phyloP scores from a whole-genome alignment of 2,329 filamentous ascomycete species.

The Raffaelea deltoideospora region DNA sequence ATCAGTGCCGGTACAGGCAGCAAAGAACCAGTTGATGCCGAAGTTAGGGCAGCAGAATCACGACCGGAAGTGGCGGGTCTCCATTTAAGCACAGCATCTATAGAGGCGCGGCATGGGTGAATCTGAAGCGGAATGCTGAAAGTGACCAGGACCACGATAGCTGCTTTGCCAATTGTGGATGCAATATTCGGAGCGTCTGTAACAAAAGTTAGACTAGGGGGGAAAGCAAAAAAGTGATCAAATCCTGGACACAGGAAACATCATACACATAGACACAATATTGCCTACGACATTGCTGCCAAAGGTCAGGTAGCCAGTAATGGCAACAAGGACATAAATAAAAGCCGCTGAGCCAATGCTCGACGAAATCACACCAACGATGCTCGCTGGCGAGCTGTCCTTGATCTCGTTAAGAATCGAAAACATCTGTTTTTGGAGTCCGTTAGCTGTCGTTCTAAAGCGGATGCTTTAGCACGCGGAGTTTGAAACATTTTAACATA shows the following conservation, averaged over 20 bases:
- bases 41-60: constrained; percentile 21
- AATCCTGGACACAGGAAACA: too few species aligned
- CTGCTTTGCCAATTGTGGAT: constrained; percentile 84
- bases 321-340: constrained; percentile 80
- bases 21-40: constrained; percentile 26
- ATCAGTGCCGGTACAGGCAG: constrained; percentile 21
- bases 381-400: constrained; percentile 62
- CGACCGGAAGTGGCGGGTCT: constrained; percentile 33
- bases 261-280: constrained; percentile 83
- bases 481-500: constrained; percentile 22
- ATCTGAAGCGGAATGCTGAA: constrained; percentile 94
- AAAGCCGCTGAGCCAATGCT: constrained; percentile 81
- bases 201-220: neutral
- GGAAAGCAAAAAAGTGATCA: neutral
- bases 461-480: neutral
- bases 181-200: constrained; percentile 56
- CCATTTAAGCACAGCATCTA: constrained; percentile 92
- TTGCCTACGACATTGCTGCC: constrained; percentile 82
- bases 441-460: neutral
- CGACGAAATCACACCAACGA: constrained; percentile 61
- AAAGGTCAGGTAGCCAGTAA: constrained; percentile 92
- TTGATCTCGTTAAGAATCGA: constrained; percentile 92
- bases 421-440: constrained; percentile 77
- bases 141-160: constrained; percentile 89
- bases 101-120: constrained; percentile 86